Base-by-base conservation (phyloP, 371 early-diverging fungal genomes). In the Nematocida parisii region DNA sequence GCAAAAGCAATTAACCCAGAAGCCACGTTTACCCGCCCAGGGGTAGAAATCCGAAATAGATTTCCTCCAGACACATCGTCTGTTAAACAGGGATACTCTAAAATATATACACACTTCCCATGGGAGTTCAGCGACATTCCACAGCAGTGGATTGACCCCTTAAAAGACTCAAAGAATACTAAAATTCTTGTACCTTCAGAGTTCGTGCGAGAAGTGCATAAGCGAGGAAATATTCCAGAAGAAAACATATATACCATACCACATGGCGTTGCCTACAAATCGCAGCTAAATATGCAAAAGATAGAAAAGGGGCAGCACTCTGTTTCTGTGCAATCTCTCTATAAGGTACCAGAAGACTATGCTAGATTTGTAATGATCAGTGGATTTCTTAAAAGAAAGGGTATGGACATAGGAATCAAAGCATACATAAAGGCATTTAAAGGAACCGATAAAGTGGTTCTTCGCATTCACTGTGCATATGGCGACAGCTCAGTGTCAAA, bases 41-140 rank as follows among this genome's bases (percentile, higher is more conserved):
- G 70, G 27, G 62, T 67, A 5, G 71, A 68, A 40, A 45, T 77
- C 2, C 11, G 60, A 33, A 77, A 77, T 46, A 52, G 22, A 52
- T 77, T 68, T 61, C 80, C 80, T 22, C 7, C 45, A 5, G 15
- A 57, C 24, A 6, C 47, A n/a, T 15, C 24, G 5, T 13, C 5
- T 6, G 24, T 15, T 15, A 40, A 5, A 4, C 1, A 22, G 4
- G 71, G 58, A n/a, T 54, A 54, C 60, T 11, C 33, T 15, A 18
- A n/a, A 20, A 33, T 67, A 46, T 50, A 58, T 33, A 39, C 71
- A 4, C 67, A 77, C 42, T 77, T 67, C 27, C 80, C 80, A 0
- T 77, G 80, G 80, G 80, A 77, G 80, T 77, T 77, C 39, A 50
- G 27, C 24, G 7, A 15, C 18, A 57, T 67, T 24, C 66, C 80